phyloP scores from a whole-genome alignment of 352 stramenopile species.

The Phytophthora constricta region DNA sequence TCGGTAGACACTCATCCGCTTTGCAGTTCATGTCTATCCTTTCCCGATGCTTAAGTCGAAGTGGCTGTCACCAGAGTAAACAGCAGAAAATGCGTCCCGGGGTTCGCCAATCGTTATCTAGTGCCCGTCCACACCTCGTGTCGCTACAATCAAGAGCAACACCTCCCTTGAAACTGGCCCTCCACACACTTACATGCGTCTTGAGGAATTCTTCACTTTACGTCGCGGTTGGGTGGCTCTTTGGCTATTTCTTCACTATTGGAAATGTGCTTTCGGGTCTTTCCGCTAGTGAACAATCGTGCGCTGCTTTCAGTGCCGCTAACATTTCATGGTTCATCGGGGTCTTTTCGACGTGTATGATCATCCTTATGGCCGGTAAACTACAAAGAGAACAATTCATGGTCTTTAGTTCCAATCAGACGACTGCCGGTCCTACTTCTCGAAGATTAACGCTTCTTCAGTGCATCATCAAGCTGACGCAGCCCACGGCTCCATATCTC shows the following conservation, averaged over 20 bases:
- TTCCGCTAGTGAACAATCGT: constrained; percentile 10
- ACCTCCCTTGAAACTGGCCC: not conserved
- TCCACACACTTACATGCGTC: not conserved
- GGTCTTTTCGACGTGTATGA: constrained; percentile 17
- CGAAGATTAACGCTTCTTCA: constrained; percentile 5
- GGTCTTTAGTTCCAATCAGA: not conserved
- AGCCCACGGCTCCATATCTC: not conserved
- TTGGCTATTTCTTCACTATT: constrained; percentile 17
- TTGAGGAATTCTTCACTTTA: constrained; percentile 10
- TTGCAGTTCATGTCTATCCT: not conserved
- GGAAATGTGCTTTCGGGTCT: constrained; percentile 7
- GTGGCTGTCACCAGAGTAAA: not conserved
- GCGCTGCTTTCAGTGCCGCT: constrained; percentile 14
- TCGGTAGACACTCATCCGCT: too few relatives aligned
- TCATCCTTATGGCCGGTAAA: constrained; percentile 8
- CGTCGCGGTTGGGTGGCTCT: constrained; percentile 8
- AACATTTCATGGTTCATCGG: constrained; percentile 15
- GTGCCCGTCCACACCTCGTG: not conserved
- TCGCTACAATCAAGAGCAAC: not conserved
- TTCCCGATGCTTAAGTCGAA: not conserved
- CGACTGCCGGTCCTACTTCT: not conserved
- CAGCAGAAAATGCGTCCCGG: not conserved
- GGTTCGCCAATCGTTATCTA: not conserved
- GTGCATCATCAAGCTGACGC: constrained; percentile 5
- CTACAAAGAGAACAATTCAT: constrained; percentile 22